Conservation (phyloP, 306 rosid genomes). For the Gynostemma pentaphyllum region DNA sequence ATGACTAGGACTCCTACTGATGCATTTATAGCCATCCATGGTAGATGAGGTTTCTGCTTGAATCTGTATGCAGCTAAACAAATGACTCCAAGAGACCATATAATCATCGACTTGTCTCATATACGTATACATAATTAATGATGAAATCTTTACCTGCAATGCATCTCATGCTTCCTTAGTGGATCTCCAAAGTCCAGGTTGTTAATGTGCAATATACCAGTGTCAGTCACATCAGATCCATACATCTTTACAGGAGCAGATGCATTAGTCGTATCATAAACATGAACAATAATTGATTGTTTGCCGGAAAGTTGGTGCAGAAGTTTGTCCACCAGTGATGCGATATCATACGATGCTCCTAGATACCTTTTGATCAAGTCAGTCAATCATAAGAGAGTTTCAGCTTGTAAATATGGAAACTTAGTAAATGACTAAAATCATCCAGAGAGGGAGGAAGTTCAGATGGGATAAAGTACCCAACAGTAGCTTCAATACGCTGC, state of each 20-base stretch:
- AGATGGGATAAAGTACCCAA: constrained; percentile 43
- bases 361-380: constrained; percentile 47
- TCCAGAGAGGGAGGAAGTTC: not conserved
- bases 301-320: constrained; percentile 95
- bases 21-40: constrained; percentile 65
- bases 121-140: not conserved
- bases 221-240: constrained; percentile 68
- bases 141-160: constrained; percentile 69
- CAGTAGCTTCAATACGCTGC: constrained; percentile 65
- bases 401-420: constrained; percentile 10
- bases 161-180: constrained; percentile 89
- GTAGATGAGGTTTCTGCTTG: constrained; percentile 63
- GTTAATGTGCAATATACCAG: constrained; percentile 63
- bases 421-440: not conserved
- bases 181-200: constrained; percentile 87
- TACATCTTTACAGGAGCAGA: constrained; percentile 68
- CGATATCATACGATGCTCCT: constrained; percentile 90
- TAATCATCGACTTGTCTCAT: not conserved
- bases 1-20: constrained; percentile 57
- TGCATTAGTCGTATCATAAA: constrained; percentile 75
- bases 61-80: constrained; percentile 38
- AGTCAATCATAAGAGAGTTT: constrained; percentile 16
- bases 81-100: not conserved
- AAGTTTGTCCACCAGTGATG: constrained; percentile 93
- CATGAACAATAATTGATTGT: constrained; percentile 88